These are phyloP conservation scores for Catenaria anguillulae DNA, from an alignment of 371 early-diverging fungal species.

Conservation along the genomic window DNA sequence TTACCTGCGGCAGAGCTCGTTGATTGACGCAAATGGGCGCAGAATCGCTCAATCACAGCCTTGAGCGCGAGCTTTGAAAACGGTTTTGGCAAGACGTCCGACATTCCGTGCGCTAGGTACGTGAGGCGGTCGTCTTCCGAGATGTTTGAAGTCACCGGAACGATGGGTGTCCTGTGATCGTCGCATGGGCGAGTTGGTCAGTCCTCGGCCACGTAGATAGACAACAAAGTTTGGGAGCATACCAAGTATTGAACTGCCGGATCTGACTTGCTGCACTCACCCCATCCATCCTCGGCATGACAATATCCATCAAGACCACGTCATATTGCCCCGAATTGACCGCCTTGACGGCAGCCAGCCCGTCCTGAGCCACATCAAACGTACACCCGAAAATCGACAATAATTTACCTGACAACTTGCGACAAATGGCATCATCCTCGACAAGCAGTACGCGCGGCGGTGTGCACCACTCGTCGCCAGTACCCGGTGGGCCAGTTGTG, in stretches of 20 bases:
- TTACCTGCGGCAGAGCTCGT: too few species aligned
- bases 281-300: conserved; percentile 62
- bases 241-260: conserved; percentile 46
- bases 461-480: conserved; percentile 41
- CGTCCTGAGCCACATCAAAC: conserved; percentile 56
- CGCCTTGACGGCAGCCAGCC: conserved; percentile 49
- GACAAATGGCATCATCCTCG: conserved; percentile 57
- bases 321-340: conserved; percentile 46
- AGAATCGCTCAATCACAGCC: conserved; percentile 43
- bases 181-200: too few species aligned
- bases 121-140: conserved; percentile 47
- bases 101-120: conserved; percentile 63
- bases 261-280: conserved; percentile 46
- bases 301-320: conserved; percentile 63
- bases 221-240: too few species aligned
- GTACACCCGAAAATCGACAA: conserved; percentile 52
- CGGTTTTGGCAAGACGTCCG: conserved; percentile 64
- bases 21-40: conserved; percentile 37
- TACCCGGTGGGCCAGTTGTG: not conserved
- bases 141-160: conserved; percentile 63
- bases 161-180: conserved; percentile 55
- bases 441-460: conserved; percentile 57
- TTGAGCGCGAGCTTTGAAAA: conserved; percentile 40
- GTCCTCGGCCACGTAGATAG: too few species aligned
- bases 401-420: conserved; percentile 41